Base-by-base conservation (phyloP, 2,329 filamentous ascomycete species). In the Neocatenulostroma microsporum region DNA sequence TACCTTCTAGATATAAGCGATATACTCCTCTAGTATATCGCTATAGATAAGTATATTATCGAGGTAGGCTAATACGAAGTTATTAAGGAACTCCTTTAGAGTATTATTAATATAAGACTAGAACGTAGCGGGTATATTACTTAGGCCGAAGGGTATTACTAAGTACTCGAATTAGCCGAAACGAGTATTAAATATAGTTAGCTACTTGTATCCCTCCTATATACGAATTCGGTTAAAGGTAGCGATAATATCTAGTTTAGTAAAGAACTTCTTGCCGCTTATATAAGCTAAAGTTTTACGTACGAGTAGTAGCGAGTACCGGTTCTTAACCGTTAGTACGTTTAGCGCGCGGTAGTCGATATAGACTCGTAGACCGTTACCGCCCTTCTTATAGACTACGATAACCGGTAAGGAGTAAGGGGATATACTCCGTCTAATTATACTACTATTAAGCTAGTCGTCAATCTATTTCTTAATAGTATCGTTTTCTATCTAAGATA, bases 21-120 rank as follows among this genome's bases (percentile, higher is more conserved):
- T 30, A 15, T 30, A 30, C 5, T 30, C 27, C 13, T 30, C 27
- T 30, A 30, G 27, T 10, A 12, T 30, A 30, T 30, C n/a, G n/a
- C 27, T 30, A 30, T 17, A 30, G 8, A 30, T 30, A 15, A 30
- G 13, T 10, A 30, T 12, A 17, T 30, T 30, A 15, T 30, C n/a
- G 10, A 30, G n/a, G 27, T 30, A 30, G 3, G 13, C 19, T 17
- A 18, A 30, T 10, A 15, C 13, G 13, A 14, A 30, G 8, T 30
- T 12, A 17, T 30, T 17, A 15, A 30, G 27, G 13, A 17, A 30
- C n/a, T 30, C n/a, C 3, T 30, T 17, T 4, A 30, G 27, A 17
- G n/a, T n/a, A 3, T 30, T 8, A 12, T 30, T 30, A 30, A 30
- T 30, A 15, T 30, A 30, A 30, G n/a, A 9, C 27, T 30, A 30